phyloP scores from a whole-genome alignment of 2,329 filamentous ascomycete species.

The Aspergillus ochraceoroseus region DNA sequence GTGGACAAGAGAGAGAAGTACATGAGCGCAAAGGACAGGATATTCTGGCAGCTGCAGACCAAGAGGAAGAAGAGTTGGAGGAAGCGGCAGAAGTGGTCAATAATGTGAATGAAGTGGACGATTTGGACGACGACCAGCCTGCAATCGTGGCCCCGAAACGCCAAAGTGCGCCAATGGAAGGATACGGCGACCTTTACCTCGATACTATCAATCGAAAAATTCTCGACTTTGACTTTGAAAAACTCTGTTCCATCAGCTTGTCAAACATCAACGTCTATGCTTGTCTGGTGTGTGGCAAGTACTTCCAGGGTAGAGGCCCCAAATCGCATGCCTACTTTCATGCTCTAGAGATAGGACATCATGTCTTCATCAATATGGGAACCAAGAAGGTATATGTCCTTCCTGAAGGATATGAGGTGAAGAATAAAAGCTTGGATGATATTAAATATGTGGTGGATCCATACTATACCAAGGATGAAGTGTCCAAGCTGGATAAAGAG shows the following conservation, averaged over 20 bases:
- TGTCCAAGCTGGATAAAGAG: constrained; percentile 68
- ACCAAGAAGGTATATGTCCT: constrained; percentile 50
- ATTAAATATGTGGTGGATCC: constrained; percentile 98
- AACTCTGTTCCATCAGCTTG: constrained; percentile 90
- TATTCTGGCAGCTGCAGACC: constrained; percentile 56
- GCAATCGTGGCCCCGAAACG: constrained; percentile 47
- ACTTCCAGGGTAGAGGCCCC: constrained; percentile 88
- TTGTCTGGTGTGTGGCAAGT: constrained; percentile 94
- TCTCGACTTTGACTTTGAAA: constrained; percentile 98
- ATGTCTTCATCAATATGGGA: constrained; percentile 97
- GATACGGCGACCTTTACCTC: constrained; percentile 93
- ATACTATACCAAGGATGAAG: constrained; percentile 72
- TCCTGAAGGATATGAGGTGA: constrained; percentile 94
- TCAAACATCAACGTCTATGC: constrained; percentile 99
- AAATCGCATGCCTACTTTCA: constrained; percentile 98
- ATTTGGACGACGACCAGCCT: constrained; percentile 39
- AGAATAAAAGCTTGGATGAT: constrained; percentile 88
- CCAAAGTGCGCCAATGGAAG: constrained; percentile 73
- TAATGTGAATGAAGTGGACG: constrained; percentile 29
- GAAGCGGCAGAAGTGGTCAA: constrained; percentile 30
- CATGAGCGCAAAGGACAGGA: constrained; percentile 36
- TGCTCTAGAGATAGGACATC: constrained; percentile 87
- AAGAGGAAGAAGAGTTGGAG: constrained; percentile 58
- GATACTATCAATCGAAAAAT: constrained; percentile 92
- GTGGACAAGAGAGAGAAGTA: constrained; percentile 32